Conservation (phyloP, 495 filamentous ascomycete species). For the Daldinia bambusicola region DNA sequence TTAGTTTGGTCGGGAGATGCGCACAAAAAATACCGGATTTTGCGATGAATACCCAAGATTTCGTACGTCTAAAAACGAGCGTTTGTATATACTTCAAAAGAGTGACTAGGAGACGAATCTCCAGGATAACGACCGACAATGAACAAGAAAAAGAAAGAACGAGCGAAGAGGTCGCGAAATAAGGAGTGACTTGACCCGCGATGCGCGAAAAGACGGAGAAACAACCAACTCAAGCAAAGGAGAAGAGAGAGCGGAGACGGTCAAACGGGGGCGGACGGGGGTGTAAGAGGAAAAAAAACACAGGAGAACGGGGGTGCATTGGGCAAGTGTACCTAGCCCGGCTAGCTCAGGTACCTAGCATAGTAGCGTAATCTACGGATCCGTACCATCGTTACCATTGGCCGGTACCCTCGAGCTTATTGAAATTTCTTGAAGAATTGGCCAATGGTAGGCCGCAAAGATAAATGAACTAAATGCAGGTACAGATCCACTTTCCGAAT, state of each 20-base stretch:
- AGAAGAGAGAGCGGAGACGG: constrained; percentile 23
- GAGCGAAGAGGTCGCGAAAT: constrained; percentile 18
- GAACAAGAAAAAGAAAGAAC: constrained; percentile 24
- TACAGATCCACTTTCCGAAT: constrained; percentile 24
- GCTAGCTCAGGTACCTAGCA: neutral
- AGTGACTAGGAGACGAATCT: constrained; percentile 39
- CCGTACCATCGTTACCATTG: constrained; percentile 19
- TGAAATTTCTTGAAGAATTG: constrained; percentile 24
- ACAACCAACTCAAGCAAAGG: constrained; percentile 30
- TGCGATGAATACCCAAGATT: constrained; percentile 1
- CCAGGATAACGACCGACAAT: constrained; percentile 38
- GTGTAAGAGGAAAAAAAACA: constrained; percentile 8
- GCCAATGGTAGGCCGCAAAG: constrained; percentile 7
- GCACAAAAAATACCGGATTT: constrained; percentile 22
- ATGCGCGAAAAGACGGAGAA: constrained; percentile 21
- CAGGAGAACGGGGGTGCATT: constrained; percentile 31
- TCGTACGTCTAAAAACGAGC: constrained; percentile 17
- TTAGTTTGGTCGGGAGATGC: constrained; percentile 18
- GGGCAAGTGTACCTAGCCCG: constrained; percentile 5
- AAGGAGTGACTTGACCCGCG: constrained; percentile 33
- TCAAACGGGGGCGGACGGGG: constrained; percentile 9
- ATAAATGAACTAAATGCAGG: constrained; percentile 40
- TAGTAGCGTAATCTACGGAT: constrained; percentile 25
- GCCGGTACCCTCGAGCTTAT: constrained; percentile 26
- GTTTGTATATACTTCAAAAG: constrained; percentile 36